Evolutionary conservation across 1,284 basidiomycete genomes (phyloP), one percentile per base, ranked within the genome.

Genomic region (Cystobasidium pallidum): DNA sequence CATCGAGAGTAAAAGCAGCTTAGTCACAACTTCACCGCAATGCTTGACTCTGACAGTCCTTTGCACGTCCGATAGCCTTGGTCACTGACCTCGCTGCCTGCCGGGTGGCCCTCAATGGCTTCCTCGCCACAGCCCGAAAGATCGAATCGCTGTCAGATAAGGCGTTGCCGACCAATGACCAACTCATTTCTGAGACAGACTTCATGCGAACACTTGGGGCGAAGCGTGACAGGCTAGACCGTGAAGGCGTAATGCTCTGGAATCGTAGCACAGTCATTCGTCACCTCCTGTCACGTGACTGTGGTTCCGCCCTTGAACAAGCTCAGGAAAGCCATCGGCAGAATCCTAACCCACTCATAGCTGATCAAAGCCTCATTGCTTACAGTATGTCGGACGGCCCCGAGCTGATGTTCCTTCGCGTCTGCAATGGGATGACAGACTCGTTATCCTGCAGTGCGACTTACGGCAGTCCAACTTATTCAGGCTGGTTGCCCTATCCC

Each of bases 181-280:
- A 34, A 6, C 19, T 19, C 19, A 34, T 8, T 28, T 17, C 54
- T 7, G 19, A 10, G 21, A 7, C 1, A 61, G n/a, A 43, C 30
- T 39, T 21, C n/a, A 57, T 30, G 19, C 43, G 26, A 13, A 24
- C 21, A 41, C 39, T 45, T 4, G 39, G 32, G 8, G 21, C n/a
- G n/a, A 43, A 26, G 49, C 49, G 24, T 34, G 66, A 58, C 21
- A 57, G 59, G 39, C 52, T 67, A 7, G 66, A 67, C 43, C 54
- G 66, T 19, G 66, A 67, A 34, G 66, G 66, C 26, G 66, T 67
- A 13, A 58, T 58, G 66, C 66, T 67, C 26, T 67, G 66, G 66
- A 67, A 67, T 43, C 51, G 66, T 19, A 57, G 34, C 21, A 41
- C 66, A 26, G 34, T 36, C 19, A 8, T 61, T 15, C 58, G 58